Percentiles rank a stretch among this genome's conserved stretches.
These are phyloP conservation scores for Citrus glauca DNA, from an alignment of 345 rosid species.

Conservation along the genomic window DNA sequence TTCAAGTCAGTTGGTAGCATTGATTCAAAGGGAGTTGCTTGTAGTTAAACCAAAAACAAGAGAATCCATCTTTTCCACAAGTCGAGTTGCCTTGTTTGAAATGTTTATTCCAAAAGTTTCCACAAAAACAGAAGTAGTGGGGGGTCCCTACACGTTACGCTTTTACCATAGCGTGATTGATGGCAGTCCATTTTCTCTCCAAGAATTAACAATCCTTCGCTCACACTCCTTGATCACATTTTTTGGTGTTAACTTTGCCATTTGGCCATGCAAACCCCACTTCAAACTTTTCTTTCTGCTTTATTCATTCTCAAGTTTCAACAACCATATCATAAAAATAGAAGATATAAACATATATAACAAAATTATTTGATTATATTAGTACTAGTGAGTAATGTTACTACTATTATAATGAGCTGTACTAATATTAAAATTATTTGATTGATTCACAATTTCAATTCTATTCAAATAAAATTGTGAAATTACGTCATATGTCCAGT, in stretches of 20 bases:
- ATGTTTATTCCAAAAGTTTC: background rate
- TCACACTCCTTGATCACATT: background rate
- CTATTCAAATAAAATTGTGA: no score
- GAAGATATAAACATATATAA: background rate
- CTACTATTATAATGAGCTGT: no score
- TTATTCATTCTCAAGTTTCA: slow-evolving; percentile 31
- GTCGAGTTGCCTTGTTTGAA: background rate
- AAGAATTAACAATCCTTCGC: background rate
- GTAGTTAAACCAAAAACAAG: background rate
- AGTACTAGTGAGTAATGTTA: no score
- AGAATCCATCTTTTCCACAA: background rate
- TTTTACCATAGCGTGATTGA: slow-evolving; percentile 40
- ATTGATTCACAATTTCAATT: no score
- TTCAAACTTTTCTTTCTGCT: slow-evolving; percentile 10
- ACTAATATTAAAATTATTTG: no score
- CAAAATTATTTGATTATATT: no score
- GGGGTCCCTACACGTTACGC: slow-evolving; percentile 15
- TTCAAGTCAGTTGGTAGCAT: background rate
- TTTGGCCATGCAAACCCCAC: slow-evolving; percentile 2
- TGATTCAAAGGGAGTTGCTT: background rate
- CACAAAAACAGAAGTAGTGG: background rate
- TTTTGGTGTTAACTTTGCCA: background rate
- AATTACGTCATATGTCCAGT: no score
- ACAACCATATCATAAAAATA: slow-evolving; percentile 8
- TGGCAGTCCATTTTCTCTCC: slow-evolving; percentile 6